phyloP scores from a whole-genome alignment of 1,284 basidiomycete genomes.

The Exobasidium cylindrosporum region DNA sequence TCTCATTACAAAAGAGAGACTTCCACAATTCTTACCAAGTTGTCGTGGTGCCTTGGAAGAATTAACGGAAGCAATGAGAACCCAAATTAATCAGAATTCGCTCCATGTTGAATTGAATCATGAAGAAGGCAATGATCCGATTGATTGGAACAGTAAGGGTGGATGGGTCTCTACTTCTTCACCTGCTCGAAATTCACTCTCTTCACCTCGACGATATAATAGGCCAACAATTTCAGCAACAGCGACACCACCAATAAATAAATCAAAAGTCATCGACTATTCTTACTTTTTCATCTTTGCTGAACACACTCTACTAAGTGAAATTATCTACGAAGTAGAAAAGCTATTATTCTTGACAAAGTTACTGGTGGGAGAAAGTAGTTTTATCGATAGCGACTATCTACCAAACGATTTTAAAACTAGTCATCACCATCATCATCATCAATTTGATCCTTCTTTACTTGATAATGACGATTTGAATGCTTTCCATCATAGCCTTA shows the following conservation, averaged over 20 bases:
- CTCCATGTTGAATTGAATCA: background rate
- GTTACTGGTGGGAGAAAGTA: conserved; percentile 41
- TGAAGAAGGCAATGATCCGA: background rate
- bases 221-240: background rate
- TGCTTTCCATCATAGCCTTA: background rate
- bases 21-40: conserved; percentile 59
- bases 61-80: conserved; percentile 34
- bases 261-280: conserved; percentile 20
- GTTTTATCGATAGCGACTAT: conserved; percentile 28
- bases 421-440: background rate
- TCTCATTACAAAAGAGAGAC: conserved; percentile 56
- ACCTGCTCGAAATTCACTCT: background rate
- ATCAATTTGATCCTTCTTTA: background rate
- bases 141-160: background rate
- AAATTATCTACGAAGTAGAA: conserved; percentile 37
- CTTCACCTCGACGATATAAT: background rate
- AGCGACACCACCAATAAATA: conserved; percentile 11
- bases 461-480: background rate
- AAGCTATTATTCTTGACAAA: conserved; percentile 34
- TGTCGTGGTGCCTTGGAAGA: conserved; percentile 54
- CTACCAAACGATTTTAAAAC: background rate
- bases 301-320: conserved; percentile 42
- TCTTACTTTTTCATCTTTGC: conserved; percentile 44
- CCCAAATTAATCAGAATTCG: conserved; percentile 16
- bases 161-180: background rate